phyloP scores from a whole-genome alignment of 345 rosid genomes.

The Pugionium dolabratum region DNA sequence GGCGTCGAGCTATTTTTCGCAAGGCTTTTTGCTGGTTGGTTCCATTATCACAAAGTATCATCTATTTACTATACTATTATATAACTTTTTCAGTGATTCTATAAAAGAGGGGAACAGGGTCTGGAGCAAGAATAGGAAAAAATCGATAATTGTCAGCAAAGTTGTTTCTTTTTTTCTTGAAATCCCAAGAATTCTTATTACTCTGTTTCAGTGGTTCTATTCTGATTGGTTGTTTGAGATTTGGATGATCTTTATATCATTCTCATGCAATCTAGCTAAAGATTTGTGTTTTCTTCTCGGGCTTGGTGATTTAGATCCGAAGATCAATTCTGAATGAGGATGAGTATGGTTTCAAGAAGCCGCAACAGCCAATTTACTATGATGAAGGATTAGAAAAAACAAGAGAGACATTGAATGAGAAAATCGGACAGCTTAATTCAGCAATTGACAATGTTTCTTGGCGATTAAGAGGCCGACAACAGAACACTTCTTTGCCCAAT shows the following conservation, averaged over 20 bases:
- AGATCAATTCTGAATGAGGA: conserved; percentile 75
- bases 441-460: conserved; percentile 89
- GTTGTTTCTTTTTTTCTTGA: no score
- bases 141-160: no score
- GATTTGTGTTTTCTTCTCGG: not conserved
- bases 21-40: no score
- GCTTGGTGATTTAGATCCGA: conserved; percentile 56
- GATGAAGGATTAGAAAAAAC: conserved; percentile 95
- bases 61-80: no score
- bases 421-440: conserved; percentile 82
- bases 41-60: no score
- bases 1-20: no score
- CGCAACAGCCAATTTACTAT: conserved; percentile 70
- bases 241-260: conserved; percentile 5
- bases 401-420: conserved; percentile 78
- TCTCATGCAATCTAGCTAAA: conserved; percentile 13
- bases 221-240: not conserved
- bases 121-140: no score
- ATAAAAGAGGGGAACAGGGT: no score
- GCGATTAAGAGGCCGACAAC: conserved; percentile 73
- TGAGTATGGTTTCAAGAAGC: conserved; percentile 72
- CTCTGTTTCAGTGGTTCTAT: not conserved
- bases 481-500: conserved; percentile 41
- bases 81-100: no score
- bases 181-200: no score